Evolutionary conservation across 257 asterid species (phyloP).

Genomic region (Nicotiana knightiana): DNA sequence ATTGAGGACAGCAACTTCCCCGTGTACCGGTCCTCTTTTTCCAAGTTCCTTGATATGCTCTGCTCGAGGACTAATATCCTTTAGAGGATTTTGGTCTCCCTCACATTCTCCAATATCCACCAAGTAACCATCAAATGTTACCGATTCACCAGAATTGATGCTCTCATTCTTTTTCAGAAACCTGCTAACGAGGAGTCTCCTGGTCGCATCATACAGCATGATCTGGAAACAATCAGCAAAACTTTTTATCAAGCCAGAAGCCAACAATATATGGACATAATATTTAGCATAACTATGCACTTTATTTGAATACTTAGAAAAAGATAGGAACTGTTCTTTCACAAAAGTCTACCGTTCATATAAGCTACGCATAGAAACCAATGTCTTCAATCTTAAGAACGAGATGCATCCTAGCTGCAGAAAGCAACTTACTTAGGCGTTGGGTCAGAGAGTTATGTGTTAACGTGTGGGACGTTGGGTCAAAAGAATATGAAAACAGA

Average conservation of each 20-base stretch:
- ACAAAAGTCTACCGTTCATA: slow-evolving; percentile 5
- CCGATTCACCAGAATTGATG: slow-evolving; percentile 54
- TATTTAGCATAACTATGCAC: slow-evolving; percentile 4
- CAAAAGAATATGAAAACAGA: not conserved
- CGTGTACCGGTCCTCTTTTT: slow-evolving; percentile 19
- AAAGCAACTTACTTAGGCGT: not conserved
- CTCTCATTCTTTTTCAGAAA: slow-evolving; percentile 61
- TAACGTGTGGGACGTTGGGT: not conserved
- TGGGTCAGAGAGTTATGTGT: not conserved
- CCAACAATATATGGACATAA: not conserved
- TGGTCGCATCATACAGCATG: slow-evolving; percentile 57
- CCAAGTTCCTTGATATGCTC: slow-evolving; percentile 19
- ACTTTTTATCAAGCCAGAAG: not conserved
- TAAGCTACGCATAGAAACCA: not conserved
- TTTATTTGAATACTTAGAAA: not conserved
- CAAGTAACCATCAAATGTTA: slow-evolving; percentile 53
- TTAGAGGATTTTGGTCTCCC: slow-evolving; percentile 34
- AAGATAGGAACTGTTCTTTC: not conserved
- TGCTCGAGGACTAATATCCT: slow-evolving; percentile 24
- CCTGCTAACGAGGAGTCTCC: slow-evolving; percentile 56
- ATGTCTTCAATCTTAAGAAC: not conserved
- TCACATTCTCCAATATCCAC: slow-evolving; percentile 66
- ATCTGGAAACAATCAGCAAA: slow-evolving; percentile 35
- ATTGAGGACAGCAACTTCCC: slow-evolving; percentile 17
- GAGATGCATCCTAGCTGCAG: not conserved